phyloP scores from a whole-genome alignment of 2,329 filamentous ascomycete genomes.

The Aspergillus sp. region DNA sequence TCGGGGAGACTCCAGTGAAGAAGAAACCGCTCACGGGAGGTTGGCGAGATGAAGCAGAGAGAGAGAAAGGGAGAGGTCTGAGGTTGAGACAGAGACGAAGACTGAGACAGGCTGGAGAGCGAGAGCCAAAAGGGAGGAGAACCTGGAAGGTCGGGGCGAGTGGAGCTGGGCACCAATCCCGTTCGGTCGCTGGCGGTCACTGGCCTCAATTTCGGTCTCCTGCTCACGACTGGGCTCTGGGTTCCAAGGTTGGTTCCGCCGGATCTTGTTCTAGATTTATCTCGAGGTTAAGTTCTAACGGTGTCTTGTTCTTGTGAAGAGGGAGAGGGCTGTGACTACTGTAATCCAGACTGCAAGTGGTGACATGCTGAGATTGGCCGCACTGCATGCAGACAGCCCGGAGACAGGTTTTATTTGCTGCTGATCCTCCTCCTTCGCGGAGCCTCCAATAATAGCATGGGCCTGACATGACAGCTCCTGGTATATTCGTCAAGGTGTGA shows the following conservation, averaged over 20 bases:
- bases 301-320: neutral
- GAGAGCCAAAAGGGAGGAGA: conserved; percentile 8
- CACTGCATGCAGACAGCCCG: neutral
- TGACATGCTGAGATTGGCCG: neutral
- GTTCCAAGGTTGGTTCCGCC: neutral
- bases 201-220: conserved; percentile 1
- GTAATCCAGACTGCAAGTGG: neutral
- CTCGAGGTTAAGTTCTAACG: neutral
- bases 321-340: neutral
- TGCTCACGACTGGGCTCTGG: neutral
- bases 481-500: neutral
- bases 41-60: neutral
- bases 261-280: neutral
- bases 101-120: neutral
- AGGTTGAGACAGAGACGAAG: conserved; percentile 1
- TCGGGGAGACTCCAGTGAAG: conserved; percentile 6
- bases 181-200: conserved; percentile 13
- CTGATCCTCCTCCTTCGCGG: neutral
- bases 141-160: neutral
- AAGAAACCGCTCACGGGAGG: neutral
- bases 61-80: neutral
- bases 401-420: neutral
- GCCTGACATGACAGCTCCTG: neutral
- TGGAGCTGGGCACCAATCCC: conserved; percentile 12
- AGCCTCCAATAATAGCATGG: neutral